Evolutionary conservation across 2,329 filamentous ascomycete genomes (phyloP), one percentile per base, ranked within the genome.

Genomic region (Cladosporium sp.): DNA sequence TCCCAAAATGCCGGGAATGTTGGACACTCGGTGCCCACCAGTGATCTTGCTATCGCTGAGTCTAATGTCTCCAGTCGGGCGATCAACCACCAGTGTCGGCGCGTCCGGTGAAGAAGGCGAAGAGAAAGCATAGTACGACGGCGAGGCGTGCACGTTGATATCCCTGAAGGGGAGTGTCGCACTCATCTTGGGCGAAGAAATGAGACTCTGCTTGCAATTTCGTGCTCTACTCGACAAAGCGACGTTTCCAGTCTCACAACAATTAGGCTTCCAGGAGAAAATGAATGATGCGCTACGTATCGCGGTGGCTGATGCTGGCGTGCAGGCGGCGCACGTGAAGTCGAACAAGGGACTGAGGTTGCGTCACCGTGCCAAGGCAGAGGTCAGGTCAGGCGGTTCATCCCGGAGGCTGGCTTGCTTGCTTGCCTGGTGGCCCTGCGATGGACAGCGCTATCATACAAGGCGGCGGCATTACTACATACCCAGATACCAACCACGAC

Each of bases 81-180:
- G 88, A 75, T 98, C 95, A 70, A 99, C 86, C 16, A 97, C 88
- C 61, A 99, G 85, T 11, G 92, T 92, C 16, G 92, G 92, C 31
- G 93, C 90, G 79, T 93, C 88, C 68, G 93, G 93, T 3, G 93
- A 94, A 0, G 95, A 98, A 31, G 95, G 95, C 31, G 95, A 99
- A 46, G 92, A 93, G 80, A 99, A 99, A 73, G 93, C 92, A 84
- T 99, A 99, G 77, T 95, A 90, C 73, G 94, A 92, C 73, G 91
- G 85, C 62, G 94, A 93, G 70, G 93, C 91, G 80, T 96, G 93
- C 78, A 99, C 88, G 79, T 98, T 99, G 83, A 98, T 96, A 83
- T 99, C 95, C 77, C 94, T 88, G 80, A 93, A 99, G 26, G 94
- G 95, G 65, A 89, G 82, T 64, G 80, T 78, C 65, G 79, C 77